phyloP scores from a whole-genome alignment of 164 flowering plant genomes.

The Umbellularia californica region DNA sequence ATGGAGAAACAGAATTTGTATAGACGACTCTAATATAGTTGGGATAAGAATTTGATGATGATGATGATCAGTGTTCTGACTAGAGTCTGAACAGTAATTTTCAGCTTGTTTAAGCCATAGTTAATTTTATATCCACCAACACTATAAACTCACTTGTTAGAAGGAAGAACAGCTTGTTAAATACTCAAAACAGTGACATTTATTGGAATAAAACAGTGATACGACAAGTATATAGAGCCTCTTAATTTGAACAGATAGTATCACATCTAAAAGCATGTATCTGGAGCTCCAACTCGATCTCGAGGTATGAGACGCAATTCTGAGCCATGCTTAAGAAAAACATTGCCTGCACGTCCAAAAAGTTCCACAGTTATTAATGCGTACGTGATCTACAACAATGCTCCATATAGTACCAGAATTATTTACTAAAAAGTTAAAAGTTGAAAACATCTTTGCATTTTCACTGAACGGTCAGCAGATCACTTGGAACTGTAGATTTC shows the following conservation, averaged over 20 bases:
- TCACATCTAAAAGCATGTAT: constrained; percentile 3
- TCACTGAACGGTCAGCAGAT: not conserved
- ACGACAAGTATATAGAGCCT: not conserved
- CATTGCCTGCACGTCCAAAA: constrained; percentile 58
- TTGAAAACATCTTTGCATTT: not conserved
- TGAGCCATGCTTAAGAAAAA: constrained; percentile 94
- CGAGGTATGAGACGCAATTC: constrained; percentile 96
- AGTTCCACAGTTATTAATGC: not conserved
- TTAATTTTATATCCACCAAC: too few species aligned
- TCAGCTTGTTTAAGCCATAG: too few species aligned
- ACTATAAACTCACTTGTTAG: too few species aligned
- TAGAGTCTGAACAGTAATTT: too few species aligned
- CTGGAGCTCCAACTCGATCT: constrained; percentile 75
- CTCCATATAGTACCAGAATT: not conserved
- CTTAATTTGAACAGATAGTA: not conserved
- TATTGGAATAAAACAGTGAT: not conserved
- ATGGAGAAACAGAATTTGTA: too few species aligned
- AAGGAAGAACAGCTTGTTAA: too few species aligned
- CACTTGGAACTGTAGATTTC: not conserved
- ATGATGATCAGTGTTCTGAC: too few species aligned
- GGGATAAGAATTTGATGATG: too few species aligned
- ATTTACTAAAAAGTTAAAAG: not conserved
- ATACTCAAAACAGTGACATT: too few species aligned
- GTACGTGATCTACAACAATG: not conserved
- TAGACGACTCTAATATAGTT: too few species aligned